Evolutionary conservation across 768 basidiomycete genomes (phyloP).

Genomic region (Suillus brevipes): DNA sequence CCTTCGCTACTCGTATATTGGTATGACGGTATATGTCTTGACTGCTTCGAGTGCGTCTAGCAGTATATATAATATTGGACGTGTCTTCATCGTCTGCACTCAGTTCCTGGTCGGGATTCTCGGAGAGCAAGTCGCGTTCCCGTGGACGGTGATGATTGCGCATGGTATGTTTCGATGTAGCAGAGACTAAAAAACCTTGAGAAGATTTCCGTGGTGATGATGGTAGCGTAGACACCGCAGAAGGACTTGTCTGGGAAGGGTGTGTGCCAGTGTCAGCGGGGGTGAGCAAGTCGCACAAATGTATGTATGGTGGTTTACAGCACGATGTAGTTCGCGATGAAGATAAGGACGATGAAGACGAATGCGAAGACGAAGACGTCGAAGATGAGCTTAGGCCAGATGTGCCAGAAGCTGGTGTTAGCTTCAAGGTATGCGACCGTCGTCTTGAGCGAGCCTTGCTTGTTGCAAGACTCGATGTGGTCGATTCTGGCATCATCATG

Average conservation of each 20-base stretch:
- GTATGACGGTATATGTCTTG: conserved; percentile 20
- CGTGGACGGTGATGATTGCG: conserved; percentile 8
- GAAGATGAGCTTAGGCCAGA: conserved; percentile 4
- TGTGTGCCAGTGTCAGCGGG: conserved; percentile 3
- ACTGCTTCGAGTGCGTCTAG: conserved; percentile 24
- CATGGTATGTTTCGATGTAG: not conserved
- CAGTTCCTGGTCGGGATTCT: conserved; percentile 1
- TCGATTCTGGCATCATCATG: not conserved
- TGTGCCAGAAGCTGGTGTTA: conserved; percentile 3
- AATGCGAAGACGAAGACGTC: not conserved
- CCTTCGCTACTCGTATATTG: conserved; percentile 7
- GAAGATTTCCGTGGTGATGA: conserved; percentile 2
- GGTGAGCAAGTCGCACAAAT: conserved; percentile 9
- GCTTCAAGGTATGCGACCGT: conserved; percentile 9
- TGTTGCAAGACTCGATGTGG: not conserved
- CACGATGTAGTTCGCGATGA: not conserved
- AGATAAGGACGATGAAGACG: not conserved
- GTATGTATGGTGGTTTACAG: conserved; percentile 4
- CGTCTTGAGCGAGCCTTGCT: conserved; percentile 9
- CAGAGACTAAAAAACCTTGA: not conserved
- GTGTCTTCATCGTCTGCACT: conserved; percentile 8
- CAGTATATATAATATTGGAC: conserved; percentile 17
- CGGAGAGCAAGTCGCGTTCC: conserved; percentile 7
- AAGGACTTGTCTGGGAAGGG: not conserved
- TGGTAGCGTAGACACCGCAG: not conserved